Conservation (phyloP, 495 filamentous ascomycete species). For the Daldinia vernicosa region DNA sequence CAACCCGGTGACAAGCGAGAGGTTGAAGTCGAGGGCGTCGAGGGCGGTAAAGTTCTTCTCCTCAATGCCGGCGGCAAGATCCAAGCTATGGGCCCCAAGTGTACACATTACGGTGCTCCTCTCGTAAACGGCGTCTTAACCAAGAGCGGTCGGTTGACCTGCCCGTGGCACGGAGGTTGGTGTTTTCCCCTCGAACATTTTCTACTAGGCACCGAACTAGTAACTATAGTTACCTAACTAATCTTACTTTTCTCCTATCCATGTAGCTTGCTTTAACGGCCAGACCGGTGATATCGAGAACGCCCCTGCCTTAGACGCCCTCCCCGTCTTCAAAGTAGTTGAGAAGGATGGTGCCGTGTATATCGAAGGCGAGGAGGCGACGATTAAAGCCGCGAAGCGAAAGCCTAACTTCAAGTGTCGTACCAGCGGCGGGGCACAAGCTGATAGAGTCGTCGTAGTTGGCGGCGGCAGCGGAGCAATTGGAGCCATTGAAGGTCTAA, state of each 20-base stretch:
- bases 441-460: conserved; percentile 83
- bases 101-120: conserved; percentile 93
- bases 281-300: conserved; percentile 93
- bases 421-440: conserved; percentile 56
- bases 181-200: conserved; percentile 8
- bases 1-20: conserved; percentile 85
- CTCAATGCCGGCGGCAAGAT: conserved; percentile 75
- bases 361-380: conserved; percentile 78
- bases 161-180: conserved; percentile 93
- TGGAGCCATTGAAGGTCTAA: conserved; percentile 80
- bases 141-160: conserved; percentile 83
- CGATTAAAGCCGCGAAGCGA: conserved; percentile 79
- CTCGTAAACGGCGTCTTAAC: conserved; percentile 84
- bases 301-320: conserved; percentile 84
- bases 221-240: no score
- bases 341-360: conserved; percentile 85
- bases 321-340: conserved; percentile 80
- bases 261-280: conserved; percentile 86
- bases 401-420: conserved; percentile 76
- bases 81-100: conserved; percentile 83
- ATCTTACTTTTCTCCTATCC: conserved; percentile 22
- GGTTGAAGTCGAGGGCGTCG: conserved; percentile 87
- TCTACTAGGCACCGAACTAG: background rate
- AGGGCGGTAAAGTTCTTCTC: conserved; percentile 84
- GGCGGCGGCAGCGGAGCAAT: conserved; percentile 89